Conservation (phyloP, 2,329 filamentous ascomycete genomes). For the Colletotrichum navitas region DNA sequence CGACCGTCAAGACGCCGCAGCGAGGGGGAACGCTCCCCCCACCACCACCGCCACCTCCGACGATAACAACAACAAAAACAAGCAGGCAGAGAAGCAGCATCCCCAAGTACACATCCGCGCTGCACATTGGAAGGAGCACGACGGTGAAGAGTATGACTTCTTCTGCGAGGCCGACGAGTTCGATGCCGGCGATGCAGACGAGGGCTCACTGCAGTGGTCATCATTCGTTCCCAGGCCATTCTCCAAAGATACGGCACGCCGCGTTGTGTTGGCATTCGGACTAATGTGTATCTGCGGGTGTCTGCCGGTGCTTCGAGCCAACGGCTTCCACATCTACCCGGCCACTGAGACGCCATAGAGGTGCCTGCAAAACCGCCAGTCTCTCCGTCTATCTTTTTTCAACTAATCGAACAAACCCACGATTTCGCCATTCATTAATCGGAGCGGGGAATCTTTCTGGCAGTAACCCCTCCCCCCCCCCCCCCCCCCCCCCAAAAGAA, state of each 20-base stretch:
- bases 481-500: not conserved
- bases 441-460: not conserved
- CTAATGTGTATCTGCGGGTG: conserved; percentile 47
- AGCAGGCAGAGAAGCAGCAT: conserved; percentile 22
- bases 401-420: not conserved
- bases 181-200: conserved; percentile 16
- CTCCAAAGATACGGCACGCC: conserved; percentile 46
- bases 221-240: conserved; percentile 38
- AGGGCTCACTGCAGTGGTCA: conserved; percentile 23
- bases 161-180: conserved; percentile 37
- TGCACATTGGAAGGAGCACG: conserved; percentile 42
- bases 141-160: conserved; percentile 41
- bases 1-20: conserved; percentile 34
- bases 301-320: conserved; percentile 40
- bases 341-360: conserved; percentile 32
- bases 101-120: conserved; percentile 32
- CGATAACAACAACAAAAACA: not conserved
- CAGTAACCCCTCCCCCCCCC: not conserved
- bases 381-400: not conserved
- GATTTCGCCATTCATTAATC: conserved; percentile 7
- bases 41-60: conserved; percentile 22
- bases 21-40: conserved; percentile 14
- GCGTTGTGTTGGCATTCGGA: conserved; percentile 49
- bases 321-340: conserved; percentile 37
- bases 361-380: not conserved